phyloP scores from a whole-genome alignment of 2,329 filamentous ascomycete species.

The Bipolaris bicolor region DNA sequence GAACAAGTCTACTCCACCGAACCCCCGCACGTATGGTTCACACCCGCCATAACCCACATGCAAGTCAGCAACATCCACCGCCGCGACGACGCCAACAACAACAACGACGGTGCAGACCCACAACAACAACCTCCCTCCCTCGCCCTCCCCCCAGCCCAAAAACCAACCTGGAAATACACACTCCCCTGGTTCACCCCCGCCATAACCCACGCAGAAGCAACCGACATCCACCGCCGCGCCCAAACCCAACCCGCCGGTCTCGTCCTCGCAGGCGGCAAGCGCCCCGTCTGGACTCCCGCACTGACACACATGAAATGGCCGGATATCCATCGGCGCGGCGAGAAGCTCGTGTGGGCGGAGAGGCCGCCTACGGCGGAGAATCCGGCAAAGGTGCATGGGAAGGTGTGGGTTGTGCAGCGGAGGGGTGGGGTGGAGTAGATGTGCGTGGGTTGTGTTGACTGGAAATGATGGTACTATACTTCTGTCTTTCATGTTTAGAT shows the following conservation, averaged over 20 bases:
- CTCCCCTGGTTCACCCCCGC: not conserved
- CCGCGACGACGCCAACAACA: too few species aligned
- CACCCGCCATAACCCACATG: not conserved
- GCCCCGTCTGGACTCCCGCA: too few species aligned
- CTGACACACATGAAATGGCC: too few species aligned
- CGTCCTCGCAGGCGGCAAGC: too few species aligned
- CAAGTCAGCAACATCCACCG: not conserved
- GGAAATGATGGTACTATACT: too few species aligned
- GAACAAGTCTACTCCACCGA: not conserved
- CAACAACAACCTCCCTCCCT: too few species aligned
- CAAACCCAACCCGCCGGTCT: too few species aligned
- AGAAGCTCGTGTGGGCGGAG: not conserved
- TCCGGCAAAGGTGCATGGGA: not conserved
- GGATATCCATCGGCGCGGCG: not conserved
- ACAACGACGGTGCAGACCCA: not conserved
- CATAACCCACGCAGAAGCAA: not conserved
- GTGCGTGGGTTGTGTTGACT: too few species aligned
- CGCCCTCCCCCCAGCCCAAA: not conserved
- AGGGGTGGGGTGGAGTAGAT: too few species aligned
- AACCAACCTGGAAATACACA: not conserved
- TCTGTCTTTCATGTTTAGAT: too few species aligned
- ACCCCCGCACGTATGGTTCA: not conserved
- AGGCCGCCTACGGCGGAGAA: too few species aligned
- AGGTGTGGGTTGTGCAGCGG: not conserved
- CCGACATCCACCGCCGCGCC: not conserved